Conservation (phyloP, 2,329 filamentous ascomycete genomes). For the Sclerotinia trifoliorum region DNA sequence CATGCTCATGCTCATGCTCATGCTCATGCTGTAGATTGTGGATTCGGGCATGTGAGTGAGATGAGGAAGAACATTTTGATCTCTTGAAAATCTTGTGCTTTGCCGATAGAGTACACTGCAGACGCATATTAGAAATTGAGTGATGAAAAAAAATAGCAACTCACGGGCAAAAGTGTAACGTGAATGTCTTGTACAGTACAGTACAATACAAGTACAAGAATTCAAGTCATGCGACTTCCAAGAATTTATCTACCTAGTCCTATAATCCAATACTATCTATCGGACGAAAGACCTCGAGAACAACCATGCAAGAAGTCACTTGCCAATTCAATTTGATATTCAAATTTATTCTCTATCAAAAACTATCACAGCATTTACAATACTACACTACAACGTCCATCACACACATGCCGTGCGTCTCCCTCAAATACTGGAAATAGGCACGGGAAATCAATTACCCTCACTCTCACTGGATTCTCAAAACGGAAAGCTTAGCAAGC, state of each 20-base stretch:
- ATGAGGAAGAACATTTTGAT: no score
- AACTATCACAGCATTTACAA: not conserved
- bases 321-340: conserved; percentile 12
- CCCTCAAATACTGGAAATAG: not conserved
- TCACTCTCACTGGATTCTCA: not conserved
- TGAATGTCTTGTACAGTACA: not conserved
- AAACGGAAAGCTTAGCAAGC: conserved; percentile 14
- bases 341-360: conserved; percentile 16
- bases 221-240: conserved; percentile 20
- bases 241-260: not conserved
- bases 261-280: conserved; percentile 6
- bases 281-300: conserved; percentile 18
- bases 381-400: not conserved
- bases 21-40: not conserved
- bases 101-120: conserved; percentile 4
- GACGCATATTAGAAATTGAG: not conserved
- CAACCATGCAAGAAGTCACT: conserved; percentile 23
- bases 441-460: conserved; percentile 2
- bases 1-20: not conserved
- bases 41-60: not conserved
- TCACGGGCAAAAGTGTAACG: not conserved
- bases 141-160: not conserved
- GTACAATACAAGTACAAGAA: not conserved
- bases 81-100: not conserved
- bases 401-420: not conserved